phyloP scores from a whole-genome alignment of 352 stramenopile species.

The Globisporangium megalacanthum region DNA sequence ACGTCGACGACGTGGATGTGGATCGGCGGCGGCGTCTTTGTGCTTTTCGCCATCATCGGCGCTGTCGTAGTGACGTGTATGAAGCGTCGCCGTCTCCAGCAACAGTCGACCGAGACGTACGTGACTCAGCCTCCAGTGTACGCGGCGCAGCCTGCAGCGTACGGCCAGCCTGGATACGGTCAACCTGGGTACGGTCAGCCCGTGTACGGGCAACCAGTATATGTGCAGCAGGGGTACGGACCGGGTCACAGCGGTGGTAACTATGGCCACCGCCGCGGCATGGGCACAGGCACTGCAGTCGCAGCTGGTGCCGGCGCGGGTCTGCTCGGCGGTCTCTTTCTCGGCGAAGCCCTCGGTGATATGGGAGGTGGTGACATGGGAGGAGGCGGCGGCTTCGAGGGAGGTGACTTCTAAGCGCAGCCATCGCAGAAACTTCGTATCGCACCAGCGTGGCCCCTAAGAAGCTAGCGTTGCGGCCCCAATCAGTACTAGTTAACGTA shows the following conservation, averaged over 20 bases:
- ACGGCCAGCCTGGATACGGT: conserved; percentile 13
- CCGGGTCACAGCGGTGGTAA: conserved; percentile 10
- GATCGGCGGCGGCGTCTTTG: conserved; percentile 24
- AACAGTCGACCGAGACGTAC: conserved; percentile 8
- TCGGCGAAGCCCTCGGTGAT: conserved; percentile 32
- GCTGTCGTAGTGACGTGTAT: conserved; percentile 25
- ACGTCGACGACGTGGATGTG: conserved; percentile 13
- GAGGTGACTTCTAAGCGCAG: conserved; percentile 14
- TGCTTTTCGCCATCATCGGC: conserved; percentile 24
- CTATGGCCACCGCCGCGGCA: conserved; percentile 18
- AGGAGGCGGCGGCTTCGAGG: conserved; percentile 11
- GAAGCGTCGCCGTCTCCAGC: conserved; percentile 25
- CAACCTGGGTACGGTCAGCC: conserved; percentile 24
- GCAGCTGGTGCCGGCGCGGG: conserved; percentile 32
- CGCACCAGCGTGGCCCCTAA: too few relatives aligned
- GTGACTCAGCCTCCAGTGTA: conserved; percentile 5
- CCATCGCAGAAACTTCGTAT: too few relatives aligned
- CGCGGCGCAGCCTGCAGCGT: conserved; percentile 10
- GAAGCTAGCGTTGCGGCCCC: too few relatives aligned
- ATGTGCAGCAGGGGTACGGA: conserved; percentile 18
- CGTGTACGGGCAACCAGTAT: conserved; percentile 17
- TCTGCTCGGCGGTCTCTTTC: conserved; percentile 30
- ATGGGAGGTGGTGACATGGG: conserved; percentile 20
- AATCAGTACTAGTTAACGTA: too few relatives aligned
- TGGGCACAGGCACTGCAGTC: conserved; percentile 29